Evolutionary conservation across 805 yeast genomes (phyloP).

Genomic region (Vanderwaltozyma tropicalis): DNA sequence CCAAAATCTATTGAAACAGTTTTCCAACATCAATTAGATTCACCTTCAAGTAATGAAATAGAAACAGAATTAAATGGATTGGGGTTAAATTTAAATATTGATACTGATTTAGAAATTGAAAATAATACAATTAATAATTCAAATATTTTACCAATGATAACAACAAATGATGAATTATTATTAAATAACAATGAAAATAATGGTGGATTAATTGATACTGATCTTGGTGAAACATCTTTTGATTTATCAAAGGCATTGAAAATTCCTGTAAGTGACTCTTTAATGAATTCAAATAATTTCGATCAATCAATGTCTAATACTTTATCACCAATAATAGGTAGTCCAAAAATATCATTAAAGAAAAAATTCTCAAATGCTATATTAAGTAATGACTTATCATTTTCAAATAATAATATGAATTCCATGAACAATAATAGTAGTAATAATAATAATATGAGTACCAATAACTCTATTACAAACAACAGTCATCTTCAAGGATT

Average conservation of each 20-base stretch:
- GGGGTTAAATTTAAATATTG: background rate
- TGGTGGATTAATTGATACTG: slow-evolving; percentile 2
- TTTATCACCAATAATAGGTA: slow-evolving; percentile 2
- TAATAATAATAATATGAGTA: background rate
- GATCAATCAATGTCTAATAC: background rate
- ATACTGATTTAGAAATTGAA: background rate
- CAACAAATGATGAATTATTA: background rate
- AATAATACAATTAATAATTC: background rate
- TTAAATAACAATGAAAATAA: background rate
- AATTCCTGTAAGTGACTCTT: slow-evolving; percentile 6
- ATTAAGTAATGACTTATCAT: slow-evolving; percentile 2
- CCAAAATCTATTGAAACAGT: slow-evolving; percentile 9
- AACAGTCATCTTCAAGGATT: background rate
- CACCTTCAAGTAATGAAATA: background rate
- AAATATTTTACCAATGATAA: background rate
- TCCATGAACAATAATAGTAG: background rate
- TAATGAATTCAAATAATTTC: background rate
- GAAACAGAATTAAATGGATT: background rate
- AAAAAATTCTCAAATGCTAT: slow-evolving; percentile 14
- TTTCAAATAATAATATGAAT: background rate
- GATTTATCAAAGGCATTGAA: slow-evolving; percentile 25
- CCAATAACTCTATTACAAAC: background rate
- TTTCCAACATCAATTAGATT: too few relatives aligned
- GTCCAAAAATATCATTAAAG: slow-evolving; percentile 16
- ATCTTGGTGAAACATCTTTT: slow-evolving; percentile 13